Evolutionary conservation across 2,329 filamentous ascomycete species (phyloP).

Genomic region (Fusarium sulawesiense): DNA sequence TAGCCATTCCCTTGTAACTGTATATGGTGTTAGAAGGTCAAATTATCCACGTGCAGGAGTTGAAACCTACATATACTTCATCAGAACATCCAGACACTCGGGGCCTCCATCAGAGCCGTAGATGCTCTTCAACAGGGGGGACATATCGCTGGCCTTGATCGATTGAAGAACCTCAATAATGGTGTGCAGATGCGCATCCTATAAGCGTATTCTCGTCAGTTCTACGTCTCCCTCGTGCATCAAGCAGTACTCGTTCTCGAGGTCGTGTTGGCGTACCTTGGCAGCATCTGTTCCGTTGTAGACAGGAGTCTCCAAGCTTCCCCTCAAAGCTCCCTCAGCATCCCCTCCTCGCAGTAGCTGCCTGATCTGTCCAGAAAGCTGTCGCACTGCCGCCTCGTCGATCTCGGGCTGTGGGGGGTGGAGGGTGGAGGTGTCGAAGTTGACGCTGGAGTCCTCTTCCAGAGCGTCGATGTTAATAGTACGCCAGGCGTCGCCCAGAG

Average conservation of each 20-base stretch:
- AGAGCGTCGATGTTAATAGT: slow-evolving; percentile 95
- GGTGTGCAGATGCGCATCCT: slow-evolving; percentile 88
- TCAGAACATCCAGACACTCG: slow-evolving; percentile 89
- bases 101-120: slow-evolving; percentile 82
- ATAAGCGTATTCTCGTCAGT: slow-evolving; percentile 28
- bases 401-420: slow-evolving; percentile 80
- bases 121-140: slow-evolving; percentile 83
- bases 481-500: slow-evolving; percentile 76
- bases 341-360: slow-evolving; percentile 90
- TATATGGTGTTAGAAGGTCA: slow-evolving; percentile 20
- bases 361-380: slow-evolving; percentile 81
- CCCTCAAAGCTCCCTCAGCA: slow-evolving; percentile 84
- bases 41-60: neutral
- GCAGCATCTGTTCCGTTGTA: slow-evolving; percentile 71
- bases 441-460: slow-evolving; percentile 87
- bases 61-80: slow-evolving; percentile 90
- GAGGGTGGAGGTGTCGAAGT: slow-evolving; percentile 90
- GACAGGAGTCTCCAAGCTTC: slow-evolving; percentile 86
- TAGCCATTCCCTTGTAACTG: slow-evolving; percentile 91
- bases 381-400: slow-evolving; percentile 81
- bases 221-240: neutral
- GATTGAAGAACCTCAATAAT: slow-evolving; percentile 95
- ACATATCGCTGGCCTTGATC: slow-evolving; percentile 97
- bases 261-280: slow-evolving; percentile 59
- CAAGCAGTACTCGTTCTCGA: neutral